phyloP scores from a whole-genome alignment of 176 grass and related monocot species.

The Rhynchospora pubera region DNA sequence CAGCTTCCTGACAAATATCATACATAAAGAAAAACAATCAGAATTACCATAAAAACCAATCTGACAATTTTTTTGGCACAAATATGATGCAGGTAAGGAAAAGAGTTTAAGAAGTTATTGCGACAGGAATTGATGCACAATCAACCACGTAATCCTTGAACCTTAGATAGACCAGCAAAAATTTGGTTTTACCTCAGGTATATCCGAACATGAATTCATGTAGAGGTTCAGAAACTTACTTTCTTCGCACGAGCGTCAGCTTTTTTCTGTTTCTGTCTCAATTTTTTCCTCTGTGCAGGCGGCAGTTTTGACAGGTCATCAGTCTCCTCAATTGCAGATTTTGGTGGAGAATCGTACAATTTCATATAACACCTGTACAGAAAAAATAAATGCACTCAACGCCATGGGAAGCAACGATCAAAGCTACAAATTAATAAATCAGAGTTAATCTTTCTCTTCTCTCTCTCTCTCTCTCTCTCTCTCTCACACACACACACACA shows the following conservation, averaged over 20 bases:
- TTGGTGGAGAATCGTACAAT: conserved; percentile 85
- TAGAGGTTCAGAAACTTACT: conserved; percentile 34
- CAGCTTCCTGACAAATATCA: conserved; percentile 69
- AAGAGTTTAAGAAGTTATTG: not conserved
- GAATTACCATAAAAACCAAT: conserved; percentile 4
- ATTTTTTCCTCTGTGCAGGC: conserved; percentile 91
- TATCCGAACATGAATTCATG: not conserved
- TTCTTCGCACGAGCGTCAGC: conserved; percentile 97
- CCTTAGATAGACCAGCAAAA: not conserved
- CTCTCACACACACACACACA: too few relatives aligned
- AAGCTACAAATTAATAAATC: conserved; percentile 17
- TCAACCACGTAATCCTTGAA: not conserved
- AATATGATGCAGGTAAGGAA: not conserved
- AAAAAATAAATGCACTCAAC: conserved; percentile 20
- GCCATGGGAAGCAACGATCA: conserved; percentile 1
- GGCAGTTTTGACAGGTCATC: conserved; percentile 89
- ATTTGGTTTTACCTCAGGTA: not conserved
- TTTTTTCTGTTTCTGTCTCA: conserved; percentile 98
- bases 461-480: too few relatives aligned
- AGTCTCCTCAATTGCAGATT: conserved; percentile 57
- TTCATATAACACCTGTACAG: conserved; percentile 88
- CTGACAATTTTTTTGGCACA: not conserved
- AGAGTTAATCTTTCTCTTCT: not conserved
- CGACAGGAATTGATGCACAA: not conserved
- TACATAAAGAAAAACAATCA: conserved; percentile 16